Base-by-base conservation (phyloP, 1,139 yeast species). In the Nadsonia commutata region DNA sequence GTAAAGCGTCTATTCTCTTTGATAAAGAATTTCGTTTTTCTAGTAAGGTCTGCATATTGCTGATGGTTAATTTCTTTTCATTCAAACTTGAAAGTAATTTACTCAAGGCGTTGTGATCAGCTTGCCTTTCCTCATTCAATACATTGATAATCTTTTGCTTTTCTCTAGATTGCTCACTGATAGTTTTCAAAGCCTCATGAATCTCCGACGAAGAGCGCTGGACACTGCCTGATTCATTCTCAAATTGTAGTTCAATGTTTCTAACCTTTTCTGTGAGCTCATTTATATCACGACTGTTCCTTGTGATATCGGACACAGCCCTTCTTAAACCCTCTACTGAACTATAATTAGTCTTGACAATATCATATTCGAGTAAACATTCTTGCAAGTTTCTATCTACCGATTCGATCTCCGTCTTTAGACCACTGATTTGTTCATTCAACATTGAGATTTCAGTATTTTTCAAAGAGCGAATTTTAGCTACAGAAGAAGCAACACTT, bases 1-100 rank as follows among this genome's bases (percentile, higher is more conserved):
- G 33, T 27, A 27, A 13, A 4, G n/a, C n/a, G n/a, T 27, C 33
- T 7, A 13, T 16, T 27, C 33, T 4, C 33, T 27, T 16, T 27
- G n/a, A 4, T 16, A 27, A 9, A 9, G 33, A 8, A 27, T 13
- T 27, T 16, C 33, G 49, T 11, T 52, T 54, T 8, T 44, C 46
- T 11, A 59, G 42, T 36, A 46, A 48, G 6, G 42, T 39, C 38
- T 56, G 55, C 23, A 51, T 41, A 31, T 73, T 72, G 50, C 76
- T 72, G 8, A 84, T 71, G 3, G 59, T 59, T 20, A 79, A 60
- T 50, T 68, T 70, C 46, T 71, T 70, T 51, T 80, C 86, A 48
- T 78, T 76, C 7, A 80, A 62, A 23, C 63, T 59, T 40, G 63
- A 70, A 41, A 80, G 77, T 23, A 79, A 53, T 18, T 66, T 64